Evolutionary conservation across 148 eudicot genomes (phyloP).

Genomic region (Amaranthus palmeri): DNA sequence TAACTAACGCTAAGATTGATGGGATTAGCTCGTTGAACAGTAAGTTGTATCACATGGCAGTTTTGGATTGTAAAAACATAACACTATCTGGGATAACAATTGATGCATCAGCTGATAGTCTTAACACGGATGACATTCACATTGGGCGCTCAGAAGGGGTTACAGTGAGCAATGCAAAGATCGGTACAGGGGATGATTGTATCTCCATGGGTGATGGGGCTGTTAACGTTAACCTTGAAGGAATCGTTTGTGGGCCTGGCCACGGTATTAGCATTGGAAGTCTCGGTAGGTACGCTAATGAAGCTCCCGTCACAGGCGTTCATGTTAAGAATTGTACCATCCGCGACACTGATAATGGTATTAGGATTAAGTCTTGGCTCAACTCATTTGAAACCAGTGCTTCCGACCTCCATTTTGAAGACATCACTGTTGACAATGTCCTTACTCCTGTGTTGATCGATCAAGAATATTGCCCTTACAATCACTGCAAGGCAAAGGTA

Average conservation of each 20-base stretch:
- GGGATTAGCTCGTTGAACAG: slow-evolving; percentile 48
- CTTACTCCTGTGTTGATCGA: slow-evolving; percentile 36
- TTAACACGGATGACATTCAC: slow-evolving; percentile 68
- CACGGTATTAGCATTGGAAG: slow-evolving; percentile 72
- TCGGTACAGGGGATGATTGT: slow-evolving; percentile 67
- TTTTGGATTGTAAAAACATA: slow-evolving; percentile 35
- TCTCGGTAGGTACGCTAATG: slow-evolving; percentile 41
- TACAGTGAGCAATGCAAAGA: slow-evolving; percentile 25
- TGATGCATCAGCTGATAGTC: slow-evolving; percentile 39
- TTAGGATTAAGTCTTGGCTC: slow-evolving; percentile 60
- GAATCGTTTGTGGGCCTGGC: slow-evolving; percentile 61
- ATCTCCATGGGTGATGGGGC: slow-evolving; percentile 59
- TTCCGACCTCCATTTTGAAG: slow-evolving; percentile 42
- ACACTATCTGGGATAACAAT: slow-evolving; percentile 29
- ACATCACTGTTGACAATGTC: slow-evolving; percentile 41
- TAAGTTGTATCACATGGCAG: slow-evolving; percentile 45
- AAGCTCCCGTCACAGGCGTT: slow-evolving; percentile 34
- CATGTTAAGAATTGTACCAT: slow-evolving; percentile 42
- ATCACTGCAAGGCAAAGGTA: slow-evolving; percentile 38
- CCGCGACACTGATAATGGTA: slow-evolving; percentile 42
- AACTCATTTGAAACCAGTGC: slow-evolving; percentile 29
- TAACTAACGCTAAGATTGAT: slow-evolving; percentile 30
- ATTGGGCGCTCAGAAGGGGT: slow-evolving; percentile 42
- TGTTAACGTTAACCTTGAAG: slow-evolving; percentile 28
- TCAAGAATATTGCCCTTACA: slow-evolving; percentile 57